Base-by-base conservation (phyloP, 441 rosid genomes). In the Adansonia gregorii region DNA sequence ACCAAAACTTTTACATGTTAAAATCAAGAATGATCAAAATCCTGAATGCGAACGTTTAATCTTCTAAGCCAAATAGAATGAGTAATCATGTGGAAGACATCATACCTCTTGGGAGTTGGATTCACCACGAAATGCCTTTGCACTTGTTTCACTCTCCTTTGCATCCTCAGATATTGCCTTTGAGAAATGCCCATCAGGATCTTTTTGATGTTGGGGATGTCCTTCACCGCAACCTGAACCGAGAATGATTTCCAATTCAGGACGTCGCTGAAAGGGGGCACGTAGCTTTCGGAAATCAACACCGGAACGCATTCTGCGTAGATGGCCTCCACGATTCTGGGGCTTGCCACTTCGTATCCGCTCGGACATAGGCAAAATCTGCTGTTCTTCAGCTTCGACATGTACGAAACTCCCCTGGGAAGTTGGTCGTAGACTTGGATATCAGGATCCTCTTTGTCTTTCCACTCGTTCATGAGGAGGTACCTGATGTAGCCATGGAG, bases 41-140 rank as follows among this genome's bases (percentile, higher is more conserved):
- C 81, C 20, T 80, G 35, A 27, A 27, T 27, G 35, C 2, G 35
- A 52, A 89, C 39, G 56, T 81, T 85, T 41, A 67, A 85, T 69
- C 84, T 83, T 41, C 86, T 69, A 43, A 85, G 86, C 88, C 86
- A 85, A 7, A 85, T 77, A 1, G 88, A 85, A 49, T 83, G 88
- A 22, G 72, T 19, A 19, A 74, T 79, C 88, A 85, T 83, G 54
- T 81, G 84, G 63, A 85, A 82, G 45, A 83, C 78, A 39, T 85
- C 88, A 27, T 73, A 85, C 69, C 83, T 75, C 65, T 78, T 81
- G 2, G 84, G 86, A 20, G 75, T 60, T 8, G 76, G 58, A 66
- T 85, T 83, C 12, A 81, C 77, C 74, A 75, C 83, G 66, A 85
- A 85, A 51, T 83, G 88, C 58, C 81, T 78, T 45, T 81, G 84